Base-by-base conservation (phyloP, 2,329 filamentous ascomycete genomes). In the Ophiostoma sp. region DNA sequence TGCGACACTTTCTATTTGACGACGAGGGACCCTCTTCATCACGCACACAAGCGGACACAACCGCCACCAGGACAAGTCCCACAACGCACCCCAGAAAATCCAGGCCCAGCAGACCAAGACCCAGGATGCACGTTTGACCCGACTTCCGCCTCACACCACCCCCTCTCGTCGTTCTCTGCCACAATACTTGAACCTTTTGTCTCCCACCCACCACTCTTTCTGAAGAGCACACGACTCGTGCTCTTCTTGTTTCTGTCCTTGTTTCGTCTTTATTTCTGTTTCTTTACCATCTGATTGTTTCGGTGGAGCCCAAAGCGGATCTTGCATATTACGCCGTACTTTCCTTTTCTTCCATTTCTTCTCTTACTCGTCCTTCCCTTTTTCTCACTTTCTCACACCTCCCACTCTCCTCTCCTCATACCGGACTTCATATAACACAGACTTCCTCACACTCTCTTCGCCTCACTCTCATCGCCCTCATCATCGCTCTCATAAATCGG, bases 131-230 rank as follows among this genome's bases (percentile, higher is more conserved):
- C 39, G 39, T 8, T 42, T 2, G 36, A 45, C 59, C 59, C 59
- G 61, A 28, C 36, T 45, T 66, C 61, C 36, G 61, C 59, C 59
- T 63, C 61, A 66, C 61, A 66, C 61, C 36, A 42, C 57, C 36
- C 63, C 25, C 63, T 66, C 39, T 66, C 25, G 7, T 39, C 4
- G 39, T 28, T 66, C 36, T 45, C 39, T 45, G 33, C 33, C 33
- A 36, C 33, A 36, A 8, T 36, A n/a, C 59, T 64, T 64, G 9
- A 55, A 55, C 50, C 31, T 33, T n/a, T 42, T 15, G 33, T 42
- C 33, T 25, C 33, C 33, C 33, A 39, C 36, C 36, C 59, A 22
- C 22, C n/a, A 12, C 11, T 7, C n/a, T 22, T 4, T 7, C n/a
- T 22, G 0, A 1, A 2, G 33, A 42, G 59, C 59, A 42, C 59